A percentile compares a stretch with the other conserved stretches of the same genome.
Conservation (phyloP, 169 alveolate species). For the Perkinsus olseni region DNA sequence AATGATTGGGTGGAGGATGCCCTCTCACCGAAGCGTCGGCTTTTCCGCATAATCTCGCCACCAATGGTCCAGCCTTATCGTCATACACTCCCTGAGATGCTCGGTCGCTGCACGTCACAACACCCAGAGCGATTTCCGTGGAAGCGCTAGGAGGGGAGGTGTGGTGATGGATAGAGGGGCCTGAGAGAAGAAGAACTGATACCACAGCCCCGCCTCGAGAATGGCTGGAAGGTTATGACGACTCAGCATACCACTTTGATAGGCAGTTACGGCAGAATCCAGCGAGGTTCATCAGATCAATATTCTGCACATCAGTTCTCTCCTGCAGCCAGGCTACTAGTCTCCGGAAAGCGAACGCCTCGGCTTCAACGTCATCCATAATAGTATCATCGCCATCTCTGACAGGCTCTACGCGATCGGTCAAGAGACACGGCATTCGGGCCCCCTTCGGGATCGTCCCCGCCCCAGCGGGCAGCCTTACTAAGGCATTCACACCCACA, state of each 20-base stretch:
- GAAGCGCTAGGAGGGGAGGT: background rate
- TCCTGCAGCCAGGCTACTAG: background rate
- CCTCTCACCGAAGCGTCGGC: background rate
- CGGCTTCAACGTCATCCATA: background rate
- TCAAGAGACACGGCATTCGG: background rate
- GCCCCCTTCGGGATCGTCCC: background rate
- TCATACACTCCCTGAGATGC: conserved; percentile 31
- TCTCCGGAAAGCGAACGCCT: background rate
- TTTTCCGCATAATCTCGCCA: background rate
- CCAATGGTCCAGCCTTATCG: conserved; percentile 24
- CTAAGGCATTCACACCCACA: conserved; percentile 29
- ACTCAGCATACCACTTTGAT: background rate
- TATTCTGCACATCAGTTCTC: background rate
- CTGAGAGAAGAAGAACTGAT: too few species aligned
- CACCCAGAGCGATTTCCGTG: background rate
- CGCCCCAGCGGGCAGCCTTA: conserved; percentile 28
- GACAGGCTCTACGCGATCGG: background rate
- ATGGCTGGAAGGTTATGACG: background rate
- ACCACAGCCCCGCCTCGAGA: too few species aligned
- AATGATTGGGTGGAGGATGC: too few species aligned
- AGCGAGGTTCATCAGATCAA: background rate
- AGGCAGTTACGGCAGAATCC: background rate
- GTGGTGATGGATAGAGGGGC: background rate
- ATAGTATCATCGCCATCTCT: background rate
- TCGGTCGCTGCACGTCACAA: conserved; percentile 41